Base-by-base conservation (phyloP, 2,329 filamentous ascomycete genomes). In the Ophiostoma triangulosporum region DNA sequence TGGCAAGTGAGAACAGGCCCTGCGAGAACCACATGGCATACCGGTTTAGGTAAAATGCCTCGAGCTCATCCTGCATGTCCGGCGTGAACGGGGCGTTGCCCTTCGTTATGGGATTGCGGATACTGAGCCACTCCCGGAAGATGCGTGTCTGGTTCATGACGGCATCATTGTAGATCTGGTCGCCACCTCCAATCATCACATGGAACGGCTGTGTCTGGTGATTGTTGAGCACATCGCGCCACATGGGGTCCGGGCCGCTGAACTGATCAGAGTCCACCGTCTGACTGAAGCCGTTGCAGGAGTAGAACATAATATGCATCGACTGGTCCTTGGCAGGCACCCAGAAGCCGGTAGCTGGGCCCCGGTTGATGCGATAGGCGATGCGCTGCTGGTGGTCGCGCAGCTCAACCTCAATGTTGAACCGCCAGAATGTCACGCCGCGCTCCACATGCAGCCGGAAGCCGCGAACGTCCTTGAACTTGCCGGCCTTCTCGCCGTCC, bases 261-360 rank as follows among this genome's bases (percentile, higher is more conserved):
- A 96, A 84, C 46, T 83, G 76, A 64, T 94, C 77, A 0, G 88
- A 72, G 57, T 95, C 83, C 24, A 86, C 86, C 54, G 79, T 84
- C 51, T 84, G 67, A 61, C 88, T 91, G 72, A 98, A 98, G 2
- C 94, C 93, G 65, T 98, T 98, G 72, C 93, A 95, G 65, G 86
- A 95, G 70, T 97, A 80, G 70, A 96, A 98, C 89, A 97, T 95
- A 65, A 96, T 87, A 69, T 97, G 96, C 93, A 98, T 98, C 2
- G 86, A 80, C 65, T 95, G 77, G 15, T 81, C 84, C 50, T 76
- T 78, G 31, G 84, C 85, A 5, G 94, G 93, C 0, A 98, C 88
- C 91, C 93, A 98, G 66, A 98, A 98, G 1, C 85, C 88, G 51
- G 87, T 82, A 2, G 88, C 81, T 6, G 91, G 90, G 0, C 93